A percentile compares a stretch with the other conserved stretches of the same genome.
Evolutionary conservation across 176 grass and related monocot species (phyloP).

Genomic region (Oryza punctata): DNA sequence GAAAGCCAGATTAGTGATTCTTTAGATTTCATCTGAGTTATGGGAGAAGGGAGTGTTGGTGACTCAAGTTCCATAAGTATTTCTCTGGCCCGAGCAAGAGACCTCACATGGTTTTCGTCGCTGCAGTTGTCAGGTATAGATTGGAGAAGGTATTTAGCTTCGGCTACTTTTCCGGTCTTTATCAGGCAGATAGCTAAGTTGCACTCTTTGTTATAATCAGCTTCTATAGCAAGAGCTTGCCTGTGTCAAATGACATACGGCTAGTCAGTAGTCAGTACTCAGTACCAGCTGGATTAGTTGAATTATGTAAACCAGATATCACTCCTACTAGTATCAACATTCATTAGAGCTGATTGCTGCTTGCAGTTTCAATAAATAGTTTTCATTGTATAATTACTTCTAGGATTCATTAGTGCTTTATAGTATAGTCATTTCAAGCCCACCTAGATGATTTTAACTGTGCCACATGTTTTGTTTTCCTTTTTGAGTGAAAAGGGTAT

Average conservation of each 20-base stretch:
- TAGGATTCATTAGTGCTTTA: neutral
- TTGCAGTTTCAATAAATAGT: neutral
- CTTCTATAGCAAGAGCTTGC: conserved; percentile 69
- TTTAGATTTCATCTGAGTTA: conserved; percentile 51
- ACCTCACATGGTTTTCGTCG: conserved; percentile 56
- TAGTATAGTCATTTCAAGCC: neutral
- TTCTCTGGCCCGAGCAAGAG: conserved; percentile 47
- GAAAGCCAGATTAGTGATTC: conserved; percentile 19
- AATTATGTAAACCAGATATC: conserved; percentile 10
- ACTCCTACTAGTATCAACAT: conserved; percentile 14
- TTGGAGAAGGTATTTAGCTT: conserved; percentile 63
- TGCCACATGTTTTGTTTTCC: neutral
- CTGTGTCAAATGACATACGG: conserved; percentile 40
- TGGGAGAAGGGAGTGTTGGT: conserved; percentile 42
- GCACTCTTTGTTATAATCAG: conserved; percentile 71
- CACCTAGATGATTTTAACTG: neutral
- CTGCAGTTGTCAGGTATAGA: conserved; percentile 46
- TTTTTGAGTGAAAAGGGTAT: no score
- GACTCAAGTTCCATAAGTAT: conserved; percentile 53
- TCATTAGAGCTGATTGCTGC: neutral
- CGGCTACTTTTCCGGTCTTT: conserved; percentile 55
- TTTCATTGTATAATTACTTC: neutral
- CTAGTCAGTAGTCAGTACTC: neutral
- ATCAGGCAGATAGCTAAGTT: conserved; percentile 78
- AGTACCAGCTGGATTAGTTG: conserved; percentile 14